Percentiles rank a stretch among this genome's conserved stretches.
phyloP scores from a whole-genome alignment of 257 asterid species.

The Asclepias syriaca region DNA sequence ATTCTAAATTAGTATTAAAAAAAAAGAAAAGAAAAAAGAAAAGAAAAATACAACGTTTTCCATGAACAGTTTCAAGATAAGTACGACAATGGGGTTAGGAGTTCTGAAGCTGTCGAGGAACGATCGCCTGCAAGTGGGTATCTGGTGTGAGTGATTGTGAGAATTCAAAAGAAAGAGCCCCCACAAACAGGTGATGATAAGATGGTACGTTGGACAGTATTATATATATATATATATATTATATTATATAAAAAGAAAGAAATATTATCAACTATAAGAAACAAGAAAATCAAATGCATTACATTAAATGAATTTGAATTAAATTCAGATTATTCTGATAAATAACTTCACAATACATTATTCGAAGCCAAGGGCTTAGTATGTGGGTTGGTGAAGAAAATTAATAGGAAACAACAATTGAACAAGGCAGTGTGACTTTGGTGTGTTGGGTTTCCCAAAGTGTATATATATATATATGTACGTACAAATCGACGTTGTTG shows the following conservation, averaged over 20 bases:
- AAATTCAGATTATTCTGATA: too few relatives aligned
- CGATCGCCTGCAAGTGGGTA: conserved; percentile 14
- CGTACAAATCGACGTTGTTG: neutral
- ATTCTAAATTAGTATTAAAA: too few relatives aligned
- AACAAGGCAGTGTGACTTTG: conserved; percentile 10
- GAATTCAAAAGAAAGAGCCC: conserved; percentile 3
- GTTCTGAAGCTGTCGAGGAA: conserved; percentile 10
- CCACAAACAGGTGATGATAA: conserved; percentile 3
- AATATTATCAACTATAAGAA: too few relatives aligned
- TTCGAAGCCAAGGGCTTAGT: too few relatives aligned
- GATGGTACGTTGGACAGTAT: neutral
- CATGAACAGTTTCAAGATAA: neutral
- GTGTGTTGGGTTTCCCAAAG: conserved; percentile 1
- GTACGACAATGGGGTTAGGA: neutral
- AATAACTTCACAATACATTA: too few relatives aligned
- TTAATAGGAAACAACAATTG: neutral
- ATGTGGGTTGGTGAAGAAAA: too few relatives aligned
- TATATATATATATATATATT: neutral
- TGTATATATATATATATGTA: too few relatives aligned
- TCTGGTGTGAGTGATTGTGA: conserved; percentile 7
- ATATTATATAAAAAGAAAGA: neutral
- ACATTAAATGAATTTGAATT: too few relatives aligned
- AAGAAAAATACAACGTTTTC: neutral
- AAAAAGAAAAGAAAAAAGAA: too few relatives aligned
- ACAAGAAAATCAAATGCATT: too few relatives aligned